A percentile compares a stretch with the other conserved stretches of the same genome.
phyloP scores from a whole-genome alignment of 768 basidiomycete species.

The Podaxis sp. region DNA sequence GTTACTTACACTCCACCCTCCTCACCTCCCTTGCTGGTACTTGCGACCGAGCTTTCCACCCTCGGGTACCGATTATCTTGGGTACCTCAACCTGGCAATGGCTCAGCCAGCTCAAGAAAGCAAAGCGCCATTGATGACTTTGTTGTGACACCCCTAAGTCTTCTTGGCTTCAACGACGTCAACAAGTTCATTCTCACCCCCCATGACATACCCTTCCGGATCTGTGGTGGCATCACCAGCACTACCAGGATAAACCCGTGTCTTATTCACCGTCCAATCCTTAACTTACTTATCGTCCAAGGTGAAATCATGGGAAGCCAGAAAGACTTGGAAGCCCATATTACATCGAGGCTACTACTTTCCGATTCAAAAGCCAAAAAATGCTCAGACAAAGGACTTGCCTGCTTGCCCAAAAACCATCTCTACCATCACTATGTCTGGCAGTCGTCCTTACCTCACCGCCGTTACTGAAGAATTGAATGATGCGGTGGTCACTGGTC shows the following conservation, averaged over 20 bases:
- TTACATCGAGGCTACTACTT: conserved; percentile 27
- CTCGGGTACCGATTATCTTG: too few relatives aligned
- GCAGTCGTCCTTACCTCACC: conserved; percentile 30
- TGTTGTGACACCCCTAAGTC: too few relatives aligned
- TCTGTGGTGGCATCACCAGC: too few relatives aligned
- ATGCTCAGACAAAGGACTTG: conserved; percentile 14
- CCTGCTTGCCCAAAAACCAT: conserved; percentile 22
- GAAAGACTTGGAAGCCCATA: conserved; percentile 21
- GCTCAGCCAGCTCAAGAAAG: too few relatives aligned
- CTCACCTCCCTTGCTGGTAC: too few relatives aligned
- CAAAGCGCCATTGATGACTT: too few relatives aligned
- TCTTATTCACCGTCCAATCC: not conserved
- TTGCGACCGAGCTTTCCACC: too few relatives aligned
- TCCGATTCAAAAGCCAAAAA: conserved; percentile 25
- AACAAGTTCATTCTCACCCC: too few relatives aligned
- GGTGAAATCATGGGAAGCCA: not conserved
- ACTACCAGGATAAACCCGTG: not conserved
- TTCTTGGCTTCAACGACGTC: too few relatives aligned
- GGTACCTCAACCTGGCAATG: too few relatives aligned
- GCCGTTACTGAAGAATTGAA: conserved; percentile 27
- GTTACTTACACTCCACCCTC: too few relatives aligned
- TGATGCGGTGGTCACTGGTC: conserved; percentile 15
- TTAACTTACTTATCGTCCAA: not conserved
- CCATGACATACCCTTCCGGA: too few relatives aligned
- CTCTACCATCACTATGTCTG: conserved; percentile 29